Evolutionary conservation across 768 basidiomycete genomes (phyloP).

Genomic region (Gyrodon lividus): DNA sequence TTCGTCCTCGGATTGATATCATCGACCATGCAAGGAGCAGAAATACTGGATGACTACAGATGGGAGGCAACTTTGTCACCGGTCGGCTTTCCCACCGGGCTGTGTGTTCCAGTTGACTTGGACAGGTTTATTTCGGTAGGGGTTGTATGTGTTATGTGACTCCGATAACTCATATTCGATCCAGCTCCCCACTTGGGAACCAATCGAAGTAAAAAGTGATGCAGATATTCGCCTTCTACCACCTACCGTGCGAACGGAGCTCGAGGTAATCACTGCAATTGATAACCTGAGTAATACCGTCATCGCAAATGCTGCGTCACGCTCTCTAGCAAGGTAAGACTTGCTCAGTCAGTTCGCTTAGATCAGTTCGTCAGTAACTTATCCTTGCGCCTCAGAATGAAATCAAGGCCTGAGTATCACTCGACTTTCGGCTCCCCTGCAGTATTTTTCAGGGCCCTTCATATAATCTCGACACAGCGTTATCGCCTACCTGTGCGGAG

Average conservation of each 20-base stretch:
- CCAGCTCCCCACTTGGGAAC: slow-evolving; percentile 75
- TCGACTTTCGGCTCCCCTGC: slow-evolving; percentile 73
- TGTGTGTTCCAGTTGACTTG: slow-evolving; percentile 88
- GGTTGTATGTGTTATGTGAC: slow-evolving; percentile 2
- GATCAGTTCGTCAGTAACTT: not conserved
- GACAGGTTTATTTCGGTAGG: slow-evolving; percentile 77
- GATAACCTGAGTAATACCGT: slow-evolving; percentile 95
- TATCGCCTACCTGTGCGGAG: slow-evolving; percentile 91
- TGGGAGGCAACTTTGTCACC: slow-evolving; percentile 93
- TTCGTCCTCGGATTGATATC: slow-evolving; percentile 93
- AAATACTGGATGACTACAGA: slow-evolving; percentile 86
- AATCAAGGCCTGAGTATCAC: slow-evolving; percentile 72
- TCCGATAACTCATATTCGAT: slow-evolving; percentile 3
- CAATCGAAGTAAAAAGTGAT: slow-evolving; percentile 30
- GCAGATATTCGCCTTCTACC: slow-evolving; percentile 55
- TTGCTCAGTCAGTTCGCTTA: too few relatives aligned
- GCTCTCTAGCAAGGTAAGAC: slow-evolving; percentile 77
- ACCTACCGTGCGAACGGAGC: slow-evolving; percentile 66
- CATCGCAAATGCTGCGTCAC: slow-evolving; percentile 91
- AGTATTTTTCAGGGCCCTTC: slow-evolving; percentile 82
- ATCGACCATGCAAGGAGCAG: slow-evolving; percentile 87
- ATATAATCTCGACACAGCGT: slow-evolving; percentile 83
- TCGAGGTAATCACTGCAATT: slow-evolving; percentile 84
- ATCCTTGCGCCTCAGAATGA: slow-evolving; percentile 52
- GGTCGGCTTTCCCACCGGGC: slow-evolving; percentile 80